phyloP scores from a whole-genome alignment of 2,329 filamentous ascomycete species.

The Aspergillus viridinutans region DNA sequence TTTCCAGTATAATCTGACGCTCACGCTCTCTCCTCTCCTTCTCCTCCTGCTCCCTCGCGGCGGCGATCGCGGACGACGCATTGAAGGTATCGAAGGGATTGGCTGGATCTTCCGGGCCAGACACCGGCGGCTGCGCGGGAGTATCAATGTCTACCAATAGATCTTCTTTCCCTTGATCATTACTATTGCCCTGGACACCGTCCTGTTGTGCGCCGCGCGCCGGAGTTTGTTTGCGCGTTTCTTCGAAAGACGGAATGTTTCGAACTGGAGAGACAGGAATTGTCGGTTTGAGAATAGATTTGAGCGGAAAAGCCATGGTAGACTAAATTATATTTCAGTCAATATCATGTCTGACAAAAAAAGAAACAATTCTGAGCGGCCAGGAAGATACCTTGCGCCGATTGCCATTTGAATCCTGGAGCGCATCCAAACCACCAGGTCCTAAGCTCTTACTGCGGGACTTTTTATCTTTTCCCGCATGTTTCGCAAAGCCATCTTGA shows the following conservation, averaged over 20 bases:
- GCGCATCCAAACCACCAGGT: slow-evolving; percentile 79
- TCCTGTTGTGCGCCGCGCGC: slow-evolving; percentile 27
- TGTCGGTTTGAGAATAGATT: slow-evolving; percentile 77
- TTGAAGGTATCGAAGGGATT: slow-evolving; percentile 48
- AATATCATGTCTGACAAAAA: slow-evolving; percentile 2
- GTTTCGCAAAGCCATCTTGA: slow-evolving; percentile 19
- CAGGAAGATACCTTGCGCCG: slow-evolving; percentile 63
- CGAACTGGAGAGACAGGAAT: slow-evolving; percentile 63
- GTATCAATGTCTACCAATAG: slow-evolving; percentile 43
- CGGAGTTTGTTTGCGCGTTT: slow-evolving; percentile 43
- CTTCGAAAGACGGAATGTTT: slow-evolving; percentile 58
- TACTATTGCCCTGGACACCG: slow-evolving; percentile 14
- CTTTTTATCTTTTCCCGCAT: slow-evolving; percentile 54
- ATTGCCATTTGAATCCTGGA: slow-evolving; percentile 72
- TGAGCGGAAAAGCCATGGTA: slow-evolving; percentile 43
- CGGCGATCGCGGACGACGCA: slow-evolving; percentile 53
- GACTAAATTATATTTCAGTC: slow-evolving; percentile 30
- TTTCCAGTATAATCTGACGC: slow-evolving; percentile 59
- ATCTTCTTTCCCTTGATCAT: slow-evolving; percentile 24
- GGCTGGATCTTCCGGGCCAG: slow-evolving; percentile 39
- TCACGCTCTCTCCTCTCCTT: slow-evolving; percentile 57
- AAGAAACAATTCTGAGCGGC: neutral
- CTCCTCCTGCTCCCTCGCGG: slow-evolving; percentile 66
- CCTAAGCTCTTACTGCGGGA: slow-evolving; percentile 94
- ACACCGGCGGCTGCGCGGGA: slow-evolving; percentile 28